Conservation (phyloP, 305 asterid genomes). For the Ilex paraguariensis region DNA sequence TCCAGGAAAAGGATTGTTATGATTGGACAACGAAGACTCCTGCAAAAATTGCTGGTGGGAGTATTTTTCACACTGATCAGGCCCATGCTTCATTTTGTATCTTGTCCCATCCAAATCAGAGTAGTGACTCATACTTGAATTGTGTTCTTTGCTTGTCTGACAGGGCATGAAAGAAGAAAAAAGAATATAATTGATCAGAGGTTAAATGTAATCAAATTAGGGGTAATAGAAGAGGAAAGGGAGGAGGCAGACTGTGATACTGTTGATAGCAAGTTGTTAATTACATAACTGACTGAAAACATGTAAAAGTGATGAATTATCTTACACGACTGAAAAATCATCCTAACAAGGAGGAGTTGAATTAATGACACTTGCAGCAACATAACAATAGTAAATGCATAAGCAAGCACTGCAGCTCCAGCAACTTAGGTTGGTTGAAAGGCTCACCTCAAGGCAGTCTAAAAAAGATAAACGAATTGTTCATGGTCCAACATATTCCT, state of each 20-base stretch:
- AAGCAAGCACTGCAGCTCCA: too few species aligned
- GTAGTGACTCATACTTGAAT: constrained; percentile 29
- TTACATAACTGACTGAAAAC: too few species aligned
- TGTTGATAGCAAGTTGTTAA: too few species aligned
- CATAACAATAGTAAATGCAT: too few species aligned
- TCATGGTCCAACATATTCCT: too few species aligned
- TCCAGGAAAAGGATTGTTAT: constrained; percentile 35
- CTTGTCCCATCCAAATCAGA: constrained; percentile 31
- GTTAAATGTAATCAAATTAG: constrained; percentile 1
- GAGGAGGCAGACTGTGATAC: neutral
- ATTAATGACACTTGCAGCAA: too few species aligned
- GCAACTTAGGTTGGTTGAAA: too few species aligned
- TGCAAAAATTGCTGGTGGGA: constrained; percentile 31
- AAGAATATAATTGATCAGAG: constrained; percentile 11
- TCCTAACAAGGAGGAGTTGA: too few species aligned
- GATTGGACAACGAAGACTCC: constrained; percentile 24
- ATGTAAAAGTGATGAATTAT: too few species aligned
- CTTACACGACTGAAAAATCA: too few species aligned
- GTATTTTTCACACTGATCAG: constrained; percentile 37
- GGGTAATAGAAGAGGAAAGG: constrained; percentile 1
- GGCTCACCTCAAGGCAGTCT: too few species aligned
- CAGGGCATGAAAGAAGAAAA: constrained; percentile 8
- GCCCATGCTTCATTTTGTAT: constrained; percentile 27
- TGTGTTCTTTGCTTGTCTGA: constrained; percentile 34
- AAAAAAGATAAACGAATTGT: too few species aligned